Evolutionary conservation across 441 rosid genomes (phyloP), one percentile per base, ranked within the genome.

Genomic region (Hura crepitans): DNA sequence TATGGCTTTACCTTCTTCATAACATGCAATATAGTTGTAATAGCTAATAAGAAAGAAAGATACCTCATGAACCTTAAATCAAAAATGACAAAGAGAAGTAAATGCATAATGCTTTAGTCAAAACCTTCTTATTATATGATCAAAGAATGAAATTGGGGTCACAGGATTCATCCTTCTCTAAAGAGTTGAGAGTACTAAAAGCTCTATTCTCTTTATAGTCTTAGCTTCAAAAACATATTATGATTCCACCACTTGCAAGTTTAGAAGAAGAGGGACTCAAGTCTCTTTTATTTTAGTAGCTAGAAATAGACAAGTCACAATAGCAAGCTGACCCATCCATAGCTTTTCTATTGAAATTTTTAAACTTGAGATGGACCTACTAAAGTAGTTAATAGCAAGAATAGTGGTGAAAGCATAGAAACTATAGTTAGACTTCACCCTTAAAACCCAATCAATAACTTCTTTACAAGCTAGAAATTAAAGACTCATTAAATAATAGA

Each of bases 151-250:
- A 75, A 85, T 72, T 50, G 91, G 85, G 49, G 91, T 90, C n/a
- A 86, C 91, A 25, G 91, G 93, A 76, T 90, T 85, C 96, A 90
- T 88, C 86, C 81, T 84, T 93, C 93, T 88, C 42, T 80, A 72
- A 43, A 88, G 90, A 15, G 86, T 74, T 28, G 96, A 87, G 51
- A 90, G 87, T 59, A 88, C 87, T 57, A 86, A 70, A 72, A 90
- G 78, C 85, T 90, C 96, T 93, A 86, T 90, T 62, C 78, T 85
- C 80, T 85, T 87, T 47, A 90, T 81, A 54, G 86, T 79, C 77
- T 86, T 90, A 30, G 93, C 89, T 75, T 88, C 89, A 74, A 90
- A 90, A 20, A 83, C 18, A 65, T 77, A 84, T 74, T 69, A 74
- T 23, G 81, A 71, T 20, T 85, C 93, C 75, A 80, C 96, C 65